Percentiles rank a stretch among this genome's conserved stretches.
Evolutionary conservation across 1,139 yeast species (phyloP).

Genomic region (Maudiozyma humilis): DNA sequence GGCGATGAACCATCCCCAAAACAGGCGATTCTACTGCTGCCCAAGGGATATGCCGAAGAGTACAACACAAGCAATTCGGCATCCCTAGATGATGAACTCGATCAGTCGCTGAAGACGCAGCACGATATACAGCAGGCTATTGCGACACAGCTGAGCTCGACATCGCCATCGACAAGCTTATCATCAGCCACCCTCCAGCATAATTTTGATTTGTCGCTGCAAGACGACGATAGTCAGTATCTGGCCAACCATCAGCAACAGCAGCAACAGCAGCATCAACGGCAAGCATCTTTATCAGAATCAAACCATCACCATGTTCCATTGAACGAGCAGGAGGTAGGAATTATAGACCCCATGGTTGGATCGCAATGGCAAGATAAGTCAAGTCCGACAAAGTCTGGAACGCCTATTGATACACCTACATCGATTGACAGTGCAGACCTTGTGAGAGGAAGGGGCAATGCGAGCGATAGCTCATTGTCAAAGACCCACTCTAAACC

Average conservation of each 20-base stretch:
- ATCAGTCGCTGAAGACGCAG: neutral
- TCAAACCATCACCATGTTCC: slow-evolving; percentile 6
- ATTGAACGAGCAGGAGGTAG: slow-evolving; percentile 18
- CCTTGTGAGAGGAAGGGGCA: neutral
- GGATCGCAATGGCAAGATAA: slow-evolving; percentile 8
- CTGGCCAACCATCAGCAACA: neutral
- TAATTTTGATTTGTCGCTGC: slow-evolving; percentile 4
- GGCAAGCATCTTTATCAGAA: neutral
- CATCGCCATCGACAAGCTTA: neutral
- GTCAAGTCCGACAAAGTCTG: neutral
- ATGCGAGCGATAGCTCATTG: neutral
- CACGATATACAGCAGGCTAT: slow-evolving; percentile 3
- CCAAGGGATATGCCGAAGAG: slow-evolving; percentile 20
- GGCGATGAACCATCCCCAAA: slow-evolving; percentile 15
- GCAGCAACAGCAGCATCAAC: neutral
- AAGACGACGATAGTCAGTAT: slow-evolving; percentile 4
- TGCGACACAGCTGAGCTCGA: neutral
- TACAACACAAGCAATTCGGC: slow-evolving; percentile 6
- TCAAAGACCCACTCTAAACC: neutral
- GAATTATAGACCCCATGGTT: slow-evolving; percentile 14
- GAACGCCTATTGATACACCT: neutral
- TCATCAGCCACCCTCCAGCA: neutral
- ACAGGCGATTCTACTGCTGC: slow-evolving; percentile 26
- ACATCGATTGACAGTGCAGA: neutral
- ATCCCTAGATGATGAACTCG: neutral